Evolutionary conservation across 257 asterid genomes (phyloP).

Genomic region (Prunella vulgaris): DNA sequence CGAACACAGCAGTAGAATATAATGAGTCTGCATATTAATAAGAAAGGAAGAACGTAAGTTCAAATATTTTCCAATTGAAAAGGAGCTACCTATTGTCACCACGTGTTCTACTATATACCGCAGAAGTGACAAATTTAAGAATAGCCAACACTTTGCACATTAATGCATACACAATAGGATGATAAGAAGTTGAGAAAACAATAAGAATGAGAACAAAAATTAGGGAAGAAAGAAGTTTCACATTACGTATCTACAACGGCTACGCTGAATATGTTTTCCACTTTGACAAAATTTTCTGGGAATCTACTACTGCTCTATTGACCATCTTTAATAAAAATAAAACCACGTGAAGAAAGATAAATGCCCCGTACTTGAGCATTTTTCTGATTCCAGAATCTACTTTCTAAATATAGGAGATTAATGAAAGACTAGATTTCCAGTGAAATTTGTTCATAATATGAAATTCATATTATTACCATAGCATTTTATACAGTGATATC

Average conservation of each 20-base stretch:
- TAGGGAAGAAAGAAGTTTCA: no score
- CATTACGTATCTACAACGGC: background rate
- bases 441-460: no score
- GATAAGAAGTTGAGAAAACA: background rate
- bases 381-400: background rate
- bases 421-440: no score
- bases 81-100: background rate
- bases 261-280: background rate
- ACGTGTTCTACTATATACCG: background rate
- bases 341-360: background rate
- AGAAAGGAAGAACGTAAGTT: background rate
- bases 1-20: constrained; percentile 57
- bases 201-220: background rate
- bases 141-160: background rate
- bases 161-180: background rate
- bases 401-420: background rate
- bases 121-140: background rate
- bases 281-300: background rate
- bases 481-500: no score
- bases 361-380: background rate
- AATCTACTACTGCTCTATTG: background rate
- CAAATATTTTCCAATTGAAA: background rate
- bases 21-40: constrained; percentile 43
- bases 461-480: no score
- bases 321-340: background rate